A percentile compares a stretch with the other conserved stretches of the same genome.
These are phyloP conservation scores for Boletus sp. DNA, from an alignment of 768 basidiomycete species.

Conservation along the genomic window DNA sequence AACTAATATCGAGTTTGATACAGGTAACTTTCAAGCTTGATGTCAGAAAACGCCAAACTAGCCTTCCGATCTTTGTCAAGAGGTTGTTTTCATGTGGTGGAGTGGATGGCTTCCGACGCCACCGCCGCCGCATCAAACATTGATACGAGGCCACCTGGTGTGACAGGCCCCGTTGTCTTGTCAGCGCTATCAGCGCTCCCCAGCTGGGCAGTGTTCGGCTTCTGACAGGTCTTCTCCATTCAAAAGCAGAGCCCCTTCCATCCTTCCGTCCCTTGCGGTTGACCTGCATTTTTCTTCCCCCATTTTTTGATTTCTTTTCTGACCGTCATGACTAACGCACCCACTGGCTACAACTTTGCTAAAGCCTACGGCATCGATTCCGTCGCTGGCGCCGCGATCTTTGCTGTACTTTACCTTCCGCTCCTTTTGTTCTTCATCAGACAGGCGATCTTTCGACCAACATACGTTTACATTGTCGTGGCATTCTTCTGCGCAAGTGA, in stretches of 20 bases:
- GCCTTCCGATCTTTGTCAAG: not conserved
- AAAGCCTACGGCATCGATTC: slow-evolving; percentile 28
- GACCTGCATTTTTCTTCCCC: slow-evolving; percentile 15
- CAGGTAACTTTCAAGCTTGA: too few species aligned
- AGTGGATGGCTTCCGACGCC: not conserved
- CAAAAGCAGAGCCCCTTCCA: slow-evolving; percentile 10
- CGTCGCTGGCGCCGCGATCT: slow-evolving; percentile 32
- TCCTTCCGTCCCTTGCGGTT: slow-evolving; percentile 11
- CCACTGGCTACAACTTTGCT: slow-evolving; percentile 24
- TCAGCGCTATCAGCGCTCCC: not conserved
- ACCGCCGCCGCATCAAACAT: not conserved
- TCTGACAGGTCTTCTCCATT: not conserved
- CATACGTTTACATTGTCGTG: slow-evolving; percentile 29
- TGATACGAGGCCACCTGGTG: not conserved
- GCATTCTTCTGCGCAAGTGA: slow-evolving; percentile 31
- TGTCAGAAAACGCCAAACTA: too few species aligned
- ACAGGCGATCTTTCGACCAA: slow-evolving; percentile 21
- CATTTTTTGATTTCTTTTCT: not conserved
- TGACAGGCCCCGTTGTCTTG: not conserved
- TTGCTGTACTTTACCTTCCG: slow-evolving; percentile 31
- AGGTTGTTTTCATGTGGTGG: not conserved
- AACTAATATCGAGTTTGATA: too few species aligned
- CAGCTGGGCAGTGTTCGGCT: slow-evolving; percentile 13
- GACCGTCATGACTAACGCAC: slow-evolving; percentile 16
- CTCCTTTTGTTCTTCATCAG: slow-evolving; percentile 23